Base-by-base conservation (phyloP, 2,329 filamentous ascomycete species). In the Cladophialophora carrionii region DNA sequence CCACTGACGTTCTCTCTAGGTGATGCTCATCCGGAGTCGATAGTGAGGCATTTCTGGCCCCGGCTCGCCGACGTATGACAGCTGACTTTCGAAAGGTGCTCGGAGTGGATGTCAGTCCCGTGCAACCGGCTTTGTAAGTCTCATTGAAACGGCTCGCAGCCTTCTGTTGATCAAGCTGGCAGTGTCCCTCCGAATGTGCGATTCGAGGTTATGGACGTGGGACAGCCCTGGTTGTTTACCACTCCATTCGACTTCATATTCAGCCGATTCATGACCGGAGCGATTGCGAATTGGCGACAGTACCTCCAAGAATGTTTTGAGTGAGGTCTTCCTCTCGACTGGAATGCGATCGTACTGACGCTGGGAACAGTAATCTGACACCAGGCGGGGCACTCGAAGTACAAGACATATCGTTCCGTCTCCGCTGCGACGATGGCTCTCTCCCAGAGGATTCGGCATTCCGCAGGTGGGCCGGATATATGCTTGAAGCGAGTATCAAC, bases 191-290 rank as follows among this genome's bases (percentile, higher is more conserved):
- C 84, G 3, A 86, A 87, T 66, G 79, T 85, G n/a, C 77, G 78
- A 29, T 86, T 85, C 68, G 76, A 84, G 71, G 78, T 87, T 9
- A 85, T 87, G 63, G 85, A 87, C 66, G 78, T 83, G 20, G 84
- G 87, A 73, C 80, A 80, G 62, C 77, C 79, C 2, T 87, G 85
- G 85, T 72, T 84, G n/a, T 81, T 85, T 66, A 68, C 73, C 2
- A 80, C 85, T 65, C 79, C 83, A 60, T 88, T 87, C 61, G 85
- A 88, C 72, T 86, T 86, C 65, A 81, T 88, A 48, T 85, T 88
- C 72, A 81, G 83, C n/a, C 80, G 86, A 4, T 81, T 84, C 62
- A 83, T 83, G 2, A 82, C 83, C 17, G 81, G 84, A 77, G 83
- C 81, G 1, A 82, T 88, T 65, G 82, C 79, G 56, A 79, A 87